Conservation (phyloP, 306 rosid species). For the Pterocarpus macrocarpus region DNA sequence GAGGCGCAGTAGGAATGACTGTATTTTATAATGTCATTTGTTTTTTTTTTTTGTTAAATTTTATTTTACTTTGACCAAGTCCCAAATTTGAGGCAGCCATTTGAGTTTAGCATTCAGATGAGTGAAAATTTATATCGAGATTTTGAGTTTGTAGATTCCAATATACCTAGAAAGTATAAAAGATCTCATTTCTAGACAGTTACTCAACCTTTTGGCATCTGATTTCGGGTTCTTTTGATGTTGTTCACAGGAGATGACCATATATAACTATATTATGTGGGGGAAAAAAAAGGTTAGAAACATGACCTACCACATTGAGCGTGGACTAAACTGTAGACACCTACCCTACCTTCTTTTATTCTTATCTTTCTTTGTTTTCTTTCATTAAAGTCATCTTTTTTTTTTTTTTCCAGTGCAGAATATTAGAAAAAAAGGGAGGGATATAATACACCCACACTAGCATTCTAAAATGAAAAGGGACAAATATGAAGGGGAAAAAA, state of each 20-base stretch:
- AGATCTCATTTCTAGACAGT: neutral
- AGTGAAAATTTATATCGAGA: neutral
- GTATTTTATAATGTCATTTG: neutral
- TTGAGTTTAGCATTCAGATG: neutral
- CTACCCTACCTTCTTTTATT: constrained; percentile 47
- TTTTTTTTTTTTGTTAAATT: neutral
- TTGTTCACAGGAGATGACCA: constrained; percentile 35
- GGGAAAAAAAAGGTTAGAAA: constrained; percentile 43
- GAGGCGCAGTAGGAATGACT: neutral
- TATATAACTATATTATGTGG: constrained; percentile 42
- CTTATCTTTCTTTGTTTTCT: constrained; percentile 48
- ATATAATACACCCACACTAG: constrained; percentile 4
- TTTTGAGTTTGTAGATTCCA: constrained; percentile 5
- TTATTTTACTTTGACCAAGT: neutral
- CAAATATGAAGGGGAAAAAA: constrained; percentile 17
- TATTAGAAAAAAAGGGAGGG: constrained; percentile 19
- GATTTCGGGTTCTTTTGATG: constrained; percentile 6
- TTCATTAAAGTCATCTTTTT: constrained; percentile 43
- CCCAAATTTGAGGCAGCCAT: neutral
- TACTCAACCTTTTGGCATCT: constrained; percentile 18
- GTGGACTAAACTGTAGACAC: constrained; percentile 11
- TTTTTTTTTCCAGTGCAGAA: constrained; percentile 4
- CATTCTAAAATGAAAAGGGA: constrained; percentile 16
- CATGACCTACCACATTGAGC: constrained; percentile 46
- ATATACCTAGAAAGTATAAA: constrained; percentile 5